phyloP scores from a whole-genome alignment of 352 stramenopile genomes.

The Pythium rhizo-oryzae region DNA sequence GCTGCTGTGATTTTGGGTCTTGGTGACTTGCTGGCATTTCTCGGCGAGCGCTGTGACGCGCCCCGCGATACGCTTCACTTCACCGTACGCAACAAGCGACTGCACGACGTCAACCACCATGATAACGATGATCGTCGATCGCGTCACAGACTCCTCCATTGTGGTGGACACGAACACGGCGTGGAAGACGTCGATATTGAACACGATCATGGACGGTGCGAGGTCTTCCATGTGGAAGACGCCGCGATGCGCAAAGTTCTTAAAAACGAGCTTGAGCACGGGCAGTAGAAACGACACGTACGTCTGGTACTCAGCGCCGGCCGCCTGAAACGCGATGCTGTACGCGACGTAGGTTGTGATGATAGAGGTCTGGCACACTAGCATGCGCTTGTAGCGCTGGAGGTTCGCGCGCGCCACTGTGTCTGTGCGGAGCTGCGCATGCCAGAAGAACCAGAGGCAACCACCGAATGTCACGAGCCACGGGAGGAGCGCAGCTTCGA shows the following conservation, averaged over 20 bases:
- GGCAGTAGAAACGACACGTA: background rate
- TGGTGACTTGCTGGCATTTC: background rate
- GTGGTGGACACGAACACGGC: constrained; percentile 11
- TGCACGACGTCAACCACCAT: background rate
- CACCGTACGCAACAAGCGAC: background rate
- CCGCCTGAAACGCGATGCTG: background rate
- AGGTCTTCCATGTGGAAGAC: constrained; percentile 13
- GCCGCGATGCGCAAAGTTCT: background rate
- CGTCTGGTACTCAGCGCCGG: background rate
- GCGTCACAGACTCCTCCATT: background rate
- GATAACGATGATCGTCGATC: background rate
- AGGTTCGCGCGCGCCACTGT: background rate
- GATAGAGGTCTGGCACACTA: background rate
- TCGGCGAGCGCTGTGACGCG: background rate
- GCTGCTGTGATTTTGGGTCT: too few species aligned
- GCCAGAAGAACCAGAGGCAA: constrained; percentile 3
- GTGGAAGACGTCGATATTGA: constrained; percentile 16
- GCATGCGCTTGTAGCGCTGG: background rate
- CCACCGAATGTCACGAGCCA: background rate
- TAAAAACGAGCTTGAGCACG: constrained; percentile 4
- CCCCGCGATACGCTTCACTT: background rate
- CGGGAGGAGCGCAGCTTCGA: background rate
- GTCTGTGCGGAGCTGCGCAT: background rate
- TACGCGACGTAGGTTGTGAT: background rate
- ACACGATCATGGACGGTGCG: constrained; percentile 5